Evolutionary conservation across 129 eudicot species (phyloP).

Genomic region (Helianthus tuberosus): DNA sequence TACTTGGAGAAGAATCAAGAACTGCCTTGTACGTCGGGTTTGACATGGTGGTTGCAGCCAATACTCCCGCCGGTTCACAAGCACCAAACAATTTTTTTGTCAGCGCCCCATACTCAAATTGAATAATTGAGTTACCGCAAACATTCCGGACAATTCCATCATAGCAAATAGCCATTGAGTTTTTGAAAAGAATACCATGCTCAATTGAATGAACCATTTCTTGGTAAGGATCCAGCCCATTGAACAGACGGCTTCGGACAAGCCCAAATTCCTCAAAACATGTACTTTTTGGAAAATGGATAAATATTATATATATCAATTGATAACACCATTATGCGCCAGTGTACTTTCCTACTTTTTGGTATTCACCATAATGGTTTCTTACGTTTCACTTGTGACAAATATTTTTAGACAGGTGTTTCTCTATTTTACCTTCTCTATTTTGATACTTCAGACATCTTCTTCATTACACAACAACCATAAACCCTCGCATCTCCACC

Average conservation of each 20-base stretch:
- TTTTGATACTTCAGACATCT: no score
- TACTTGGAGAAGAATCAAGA: slow-evolving; percentile 90
- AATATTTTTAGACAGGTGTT: no score
- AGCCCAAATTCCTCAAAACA: slow-evolving; percentile 74
- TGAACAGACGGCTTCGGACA: slow-evolving; percentile 62
- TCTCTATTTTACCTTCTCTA: no score
- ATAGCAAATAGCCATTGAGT: slow-evolving; percentile 90
- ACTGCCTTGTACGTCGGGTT: slow-evolving; percentile 99
- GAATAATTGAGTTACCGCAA: slow-evolving; percentile 76
- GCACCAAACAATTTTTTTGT: slow-evolving; percentile 69
- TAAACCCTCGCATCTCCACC: no score
- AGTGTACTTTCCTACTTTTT: no score
- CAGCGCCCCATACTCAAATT: slow-evolving; percentile 75
- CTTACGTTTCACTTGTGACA: no score
- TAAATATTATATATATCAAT: no score
- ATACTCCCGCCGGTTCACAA: slow-evolving; percentile 95
- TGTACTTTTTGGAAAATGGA: slow-evolving; percentile 39
- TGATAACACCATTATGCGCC: no score
- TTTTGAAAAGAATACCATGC: slow-evolving; percentile 87
- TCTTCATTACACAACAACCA: no score
- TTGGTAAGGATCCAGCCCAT: slow-evolving; percentile 83
- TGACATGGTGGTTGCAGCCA: slow-evolving; percentile 99
- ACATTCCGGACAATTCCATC: slow-evolving; percentile 88
- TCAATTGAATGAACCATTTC: slow-evolving; percentile 86
- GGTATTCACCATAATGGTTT: no score